Percentiles rank a stretch among this genome's conserved stretches.
Evolutionary conservation across 2,329 filamentous ascomycete species (phyloP).

Genomic region (Penicillium capsulatum): DNA sequence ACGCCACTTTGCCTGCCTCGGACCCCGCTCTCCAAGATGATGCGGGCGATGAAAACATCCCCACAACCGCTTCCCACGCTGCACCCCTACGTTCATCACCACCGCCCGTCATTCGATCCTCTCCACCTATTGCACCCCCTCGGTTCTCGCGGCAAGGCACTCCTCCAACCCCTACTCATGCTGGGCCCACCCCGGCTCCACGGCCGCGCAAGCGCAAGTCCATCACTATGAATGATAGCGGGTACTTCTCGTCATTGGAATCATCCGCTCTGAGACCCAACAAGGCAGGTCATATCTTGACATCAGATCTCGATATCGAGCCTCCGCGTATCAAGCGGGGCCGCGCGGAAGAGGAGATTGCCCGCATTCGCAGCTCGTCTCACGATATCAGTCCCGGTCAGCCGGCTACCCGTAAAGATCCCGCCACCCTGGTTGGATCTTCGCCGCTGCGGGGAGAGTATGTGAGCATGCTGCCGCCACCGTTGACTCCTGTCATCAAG

Average conservation of each 20-base stretch:
- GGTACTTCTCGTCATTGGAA: constrained; percentile 93
- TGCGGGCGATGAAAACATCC: constrained; percentile 45
- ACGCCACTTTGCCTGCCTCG: constrained; percentile 71
- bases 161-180: constrained; percentile 63
- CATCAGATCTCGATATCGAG: constrained; percentile 69
- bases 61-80: constrained; percentile 21
- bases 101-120: constrained; percentile 69
- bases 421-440: constrained; percentile 50
- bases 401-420: constrained; percentile 40
- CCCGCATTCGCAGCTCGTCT: constrained; percentile 83
- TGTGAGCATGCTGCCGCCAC: constrained; percentile 61
- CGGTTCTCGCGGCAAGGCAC: constrained; percentile 62
- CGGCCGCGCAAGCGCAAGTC: constrained; percentile 72
- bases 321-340: constrained; percentile 80
- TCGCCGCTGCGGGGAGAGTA: constrained; percentile 63
- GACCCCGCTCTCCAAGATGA: constrained; percentile 58
- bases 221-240: constrained; percentile 82
- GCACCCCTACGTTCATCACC: constrained; percentile 45
- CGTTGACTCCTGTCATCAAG: constrained; percentile 78
- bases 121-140: constrained; percentile 70
- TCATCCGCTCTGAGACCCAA: constrained; percentile 78
- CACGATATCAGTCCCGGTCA: constrained; percentile 75
- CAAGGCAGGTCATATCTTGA: constrained; percentile 60
- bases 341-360: constrained; percentile 92
- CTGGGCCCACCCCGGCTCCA: constrained; percentile 60